Evolutionary conservation across 2,329 filamentous ascomycete genomes (phyloP), one percentile per base, ranked within the genome.

Genomic region (Beauveria asiatica): DNA sequence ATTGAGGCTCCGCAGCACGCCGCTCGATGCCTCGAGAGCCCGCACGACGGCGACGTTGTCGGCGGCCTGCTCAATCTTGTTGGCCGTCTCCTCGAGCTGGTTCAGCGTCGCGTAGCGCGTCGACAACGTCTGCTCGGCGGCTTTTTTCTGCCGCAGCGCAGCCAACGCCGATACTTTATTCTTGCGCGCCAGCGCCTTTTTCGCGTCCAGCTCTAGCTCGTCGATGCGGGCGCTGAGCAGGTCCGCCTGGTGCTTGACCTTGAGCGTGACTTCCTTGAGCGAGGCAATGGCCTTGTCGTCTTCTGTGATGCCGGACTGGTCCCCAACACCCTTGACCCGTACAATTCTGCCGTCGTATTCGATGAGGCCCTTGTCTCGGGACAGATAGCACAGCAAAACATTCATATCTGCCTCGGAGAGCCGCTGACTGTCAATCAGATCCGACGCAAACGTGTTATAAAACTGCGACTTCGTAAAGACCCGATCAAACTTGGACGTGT

Each of bases 231-330:
- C 76, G 55, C 80, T 82, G 44, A 97, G 80, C 0, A 85, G 79
- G 8, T 80, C 74, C 17, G 91, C 87, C 62, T 96, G 85, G 21
- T 86, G 82, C 63, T 88, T 86, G 17, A 99, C 80, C 55, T 88
- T 87, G 45, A 83, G 78, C 30, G 92, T 87, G 11, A 96, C 80
- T 27, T 89, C 84, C 68, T 92, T 93, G 10, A 99, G 82, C 19
- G 88, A 88, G 1, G 92, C 92, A 63, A 97, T 90, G 1, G 90
- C 88, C 5, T 79, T 77, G 74, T 99, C 94, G 67, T 95, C 88
- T 61, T 86, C 78, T 1, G 89, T 89, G 64, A 97, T 87, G 0
- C 67, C 66, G 1, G 69, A 62, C 49, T 76, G 73, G 56, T 83
- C 79, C 3, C 78, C 76, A 0, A 80, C 70, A 0, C 74, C 73